Percentiles rank a stretch among this genome's conserved stretches.
Conservation (phyloP, 179 eudicot species). For the Drosera spatulata region DNA sequence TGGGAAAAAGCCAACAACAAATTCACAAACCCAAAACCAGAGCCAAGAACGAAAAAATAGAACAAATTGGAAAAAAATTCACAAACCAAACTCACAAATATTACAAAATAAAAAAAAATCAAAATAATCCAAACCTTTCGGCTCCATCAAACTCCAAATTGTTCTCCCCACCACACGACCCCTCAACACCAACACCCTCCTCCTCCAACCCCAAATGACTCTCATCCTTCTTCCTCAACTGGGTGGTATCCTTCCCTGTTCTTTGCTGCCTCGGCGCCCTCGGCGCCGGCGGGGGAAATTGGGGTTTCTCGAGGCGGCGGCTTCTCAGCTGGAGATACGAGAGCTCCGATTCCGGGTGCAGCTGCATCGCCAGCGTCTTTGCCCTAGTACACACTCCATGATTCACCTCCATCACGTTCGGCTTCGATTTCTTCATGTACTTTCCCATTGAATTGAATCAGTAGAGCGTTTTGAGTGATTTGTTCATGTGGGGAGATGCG, state of each 20-base stretch:
- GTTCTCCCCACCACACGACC: slow-evolving; percentile 60
- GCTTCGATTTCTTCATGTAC: slow-evolving; percentile 63
- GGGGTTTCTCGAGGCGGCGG: slow-evolving; percentile 62
- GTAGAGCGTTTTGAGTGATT: too few species aligned
- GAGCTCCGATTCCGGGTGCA: slow-evolving; percentile 20
- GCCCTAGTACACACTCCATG: slow-evolving; percentile 73
- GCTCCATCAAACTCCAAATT: slow-evolving; percentile 43
- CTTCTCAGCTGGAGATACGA: slow-evolving; percentile 71
- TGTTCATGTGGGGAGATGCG: too few species aligned
- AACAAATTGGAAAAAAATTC: not conserved
- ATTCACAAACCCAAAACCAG: not conserved
- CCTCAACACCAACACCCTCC: slow-evolving; percentile 19
- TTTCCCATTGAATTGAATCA: slow-evolving; percentile 40
- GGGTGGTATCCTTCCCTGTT: not conserved
- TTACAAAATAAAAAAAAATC: not conserved
- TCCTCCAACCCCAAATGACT: slow-evolving; percentile 8
- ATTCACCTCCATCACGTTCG: slow-evolving; percentile 46
- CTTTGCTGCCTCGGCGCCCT: slow-evolving; percentile 1
- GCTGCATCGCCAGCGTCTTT: slow-evolving; percentile 53
- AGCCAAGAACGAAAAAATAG: not conserved
- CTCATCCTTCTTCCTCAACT: slow-evolving; percentile 7
- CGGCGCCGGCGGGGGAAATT: slow-evolving; percentile 20
- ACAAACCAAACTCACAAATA: not conserved
- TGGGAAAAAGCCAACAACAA: not conserved
- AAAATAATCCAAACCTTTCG: slow-evolving; percentile 39